Percentiles rank a stretch among this genome's conserved stretches.
Conservation (phyloP, 73 alveolate species). For the Halteria grandinella region DNA sequence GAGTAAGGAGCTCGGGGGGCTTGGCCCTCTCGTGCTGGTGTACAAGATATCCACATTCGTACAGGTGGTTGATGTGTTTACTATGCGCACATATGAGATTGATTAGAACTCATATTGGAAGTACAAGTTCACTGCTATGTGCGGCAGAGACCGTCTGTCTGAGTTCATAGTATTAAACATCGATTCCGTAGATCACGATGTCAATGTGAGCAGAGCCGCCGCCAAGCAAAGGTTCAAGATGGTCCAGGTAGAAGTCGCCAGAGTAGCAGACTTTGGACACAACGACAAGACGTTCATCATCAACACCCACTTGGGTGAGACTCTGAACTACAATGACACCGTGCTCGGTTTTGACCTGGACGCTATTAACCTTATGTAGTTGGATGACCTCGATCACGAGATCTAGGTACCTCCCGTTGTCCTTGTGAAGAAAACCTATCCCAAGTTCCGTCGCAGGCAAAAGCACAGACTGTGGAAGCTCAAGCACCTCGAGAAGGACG, state of each 20-base stretch:
- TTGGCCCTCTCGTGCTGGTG: slow-evolving; percentile 94
- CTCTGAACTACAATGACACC: slow-evolving; percentile 66
- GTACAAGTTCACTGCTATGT: slow-evolving; percentile 72
- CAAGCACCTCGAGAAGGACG: slow-evolving; percentile 77
- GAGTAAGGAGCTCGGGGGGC: slow-evolving; percentile 93
- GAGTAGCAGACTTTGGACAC: slow-evolving; percentile 63
- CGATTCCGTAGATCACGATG: slow-evolving; percentile 50
- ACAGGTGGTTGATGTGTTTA: slow-evolving; percentile 90
- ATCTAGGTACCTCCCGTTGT: slow-evolving; percentile 77
- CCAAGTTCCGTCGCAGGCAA: slow-evolving; percentile 57
- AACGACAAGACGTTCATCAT: slow-evolving; percentile 58
- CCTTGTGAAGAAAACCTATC: slow-evolving; percentile 81
- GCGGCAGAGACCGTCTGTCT: slow-evolving; percentile 60
- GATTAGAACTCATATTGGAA: slow-evolving; percentile 92
- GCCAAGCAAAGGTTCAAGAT: slow-evolving; percentile 50
- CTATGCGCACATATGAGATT: slow-evolving; percentile 89
- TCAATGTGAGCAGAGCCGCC: slow-evolving; percentile 61
- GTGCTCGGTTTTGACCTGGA: slow-evolving; percentile 75
- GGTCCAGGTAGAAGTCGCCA: slow-evolving; percentile 69
- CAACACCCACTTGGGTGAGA: slow-evolving; percentile 73
- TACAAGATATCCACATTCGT: slow-evolving; percentile 89
- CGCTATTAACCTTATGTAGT: slow-evolving; percentile 29
- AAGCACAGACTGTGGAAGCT: slow-evolving; percentile 79
- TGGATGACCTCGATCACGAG: slow-evolving; percentile 23
- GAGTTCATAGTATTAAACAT: slow-evolving; percentile 68